Evolutionary conservation across 305 asterid genomes (phyloP).

Genomic region (Fraxinus dipetala): DNA sequence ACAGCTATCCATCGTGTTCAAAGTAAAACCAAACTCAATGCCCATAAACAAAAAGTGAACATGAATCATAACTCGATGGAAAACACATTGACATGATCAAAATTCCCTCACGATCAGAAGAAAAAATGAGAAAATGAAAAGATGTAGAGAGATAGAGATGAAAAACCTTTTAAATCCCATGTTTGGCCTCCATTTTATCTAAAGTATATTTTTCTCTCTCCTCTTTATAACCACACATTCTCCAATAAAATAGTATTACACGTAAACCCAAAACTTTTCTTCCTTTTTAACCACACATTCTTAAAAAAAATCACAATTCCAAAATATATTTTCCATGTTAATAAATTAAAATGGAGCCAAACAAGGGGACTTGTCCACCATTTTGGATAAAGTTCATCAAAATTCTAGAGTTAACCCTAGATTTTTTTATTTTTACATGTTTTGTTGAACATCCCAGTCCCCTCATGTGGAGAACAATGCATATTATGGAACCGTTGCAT

Average conservation of each 20-base stretch:
- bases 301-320: too few relatives aligned
- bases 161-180: not conserved
- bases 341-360: not conserved
- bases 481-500: not conserved
- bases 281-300: not conserved
- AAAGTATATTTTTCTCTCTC: too few relatives aligned
- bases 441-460: not conserved
- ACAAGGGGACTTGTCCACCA: not conserved
- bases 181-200: not conserved
- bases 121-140: not conserved
- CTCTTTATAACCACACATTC: too few relatives aligned
- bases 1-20: conserved; percentile 40
- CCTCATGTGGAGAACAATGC: not conserved
- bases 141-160: not conserved
- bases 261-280: not conserved
- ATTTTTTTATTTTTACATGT: not conserved
- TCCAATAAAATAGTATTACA: not conserved
- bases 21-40: conserved; percentile 11
- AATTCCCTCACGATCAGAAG: not conserved
- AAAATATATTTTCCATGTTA: too few relatives aligned
- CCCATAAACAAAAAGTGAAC: conserved; percentile 1
- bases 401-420: not conserved
- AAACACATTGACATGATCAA: not conserved
- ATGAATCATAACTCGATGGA: not conserved
- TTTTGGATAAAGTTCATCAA: not conserved